Conservation (phyloP, 1,284 basidiomycete genomes). For the Dichomitus squalens region DNA sequence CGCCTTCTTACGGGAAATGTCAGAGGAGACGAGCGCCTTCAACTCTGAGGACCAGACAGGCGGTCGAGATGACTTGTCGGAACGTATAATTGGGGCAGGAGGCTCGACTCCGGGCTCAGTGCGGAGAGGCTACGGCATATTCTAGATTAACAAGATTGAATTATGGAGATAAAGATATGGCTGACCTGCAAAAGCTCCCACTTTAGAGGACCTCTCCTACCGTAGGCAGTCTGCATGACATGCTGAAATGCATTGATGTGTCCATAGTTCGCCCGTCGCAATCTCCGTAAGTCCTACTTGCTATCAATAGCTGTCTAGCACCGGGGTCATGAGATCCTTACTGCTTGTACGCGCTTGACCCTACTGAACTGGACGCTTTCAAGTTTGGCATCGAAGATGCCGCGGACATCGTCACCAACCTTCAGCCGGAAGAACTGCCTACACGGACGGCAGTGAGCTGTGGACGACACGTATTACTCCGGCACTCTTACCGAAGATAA, state of each 20-base stretch:
- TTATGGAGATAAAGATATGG: background rate
- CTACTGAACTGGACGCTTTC: slow-evolving; percentile 40
- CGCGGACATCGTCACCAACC: slow-evolving; percentile 57
- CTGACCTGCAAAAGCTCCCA: slow-evolving; percentile 66
- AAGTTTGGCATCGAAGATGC: slow-evolving; percentile 25
- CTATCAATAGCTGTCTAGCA: background rate
- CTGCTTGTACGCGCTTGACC: slow-evolving; percentile 54
- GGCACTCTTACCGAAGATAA: slow-evolving; percentile 55
- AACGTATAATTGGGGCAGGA: slow-evolving; percentile 51
- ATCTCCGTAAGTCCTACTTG: slow-evolving; percentile 55
- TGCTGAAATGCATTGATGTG: slow-evolving; percentile 54
- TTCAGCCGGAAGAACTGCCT: slow-evolving; percentile 72
- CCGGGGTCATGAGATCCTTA: slow-evolving; percentile 24
- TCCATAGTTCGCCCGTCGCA: slow-evolving; percentile 62
- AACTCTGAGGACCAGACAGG: slow-evolving; percentile 68
- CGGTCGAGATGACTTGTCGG: slow-evolving; percentile 55
- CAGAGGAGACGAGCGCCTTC: slow-evolving; percentile 58
- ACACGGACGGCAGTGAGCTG: slow-evolving; percentile 20
- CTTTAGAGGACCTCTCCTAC: slow-evolving; percentile 68
- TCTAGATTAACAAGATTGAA: background rate
- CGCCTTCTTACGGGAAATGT: slow-evolving; percentile 49
- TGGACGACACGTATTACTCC: slow-evolving; percentile 8
- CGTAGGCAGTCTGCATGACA: slow-evolving; percentile 79
- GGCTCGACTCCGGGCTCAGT: slow-evolving; percentile 42
- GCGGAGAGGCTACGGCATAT: slow-evolving; percentile 51